Percentiles rank a stretch among this genome's conserved stretches.
Conservation (phyloP, 1,139 yeast species). For the Pichia sp. region DNA sequence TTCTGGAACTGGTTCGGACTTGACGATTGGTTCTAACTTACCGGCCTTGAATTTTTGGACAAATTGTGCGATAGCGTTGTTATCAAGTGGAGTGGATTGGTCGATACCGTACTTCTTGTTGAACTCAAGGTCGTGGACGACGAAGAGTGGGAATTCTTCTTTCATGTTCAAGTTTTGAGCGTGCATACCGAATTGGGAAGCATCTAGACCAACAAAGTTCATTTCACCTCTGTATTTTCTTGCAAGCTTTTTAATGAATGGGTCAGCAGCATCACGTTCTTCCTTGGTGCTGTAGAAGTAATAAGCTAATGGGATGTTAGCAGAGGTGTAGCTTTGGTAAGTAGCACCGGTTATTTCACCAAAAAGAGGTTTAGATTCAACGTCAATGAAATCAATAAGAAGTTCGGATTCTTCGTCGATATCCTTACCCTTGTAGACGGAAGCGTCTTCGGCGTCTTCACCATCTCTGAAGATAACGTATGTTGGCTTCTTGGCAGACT, state of each 20-base stretch:
- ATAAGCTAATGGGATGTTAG: conserved; percentile 79
- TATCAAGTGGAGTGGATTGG: conserved; percentile 33
- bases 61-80: conserved; percentile 49
- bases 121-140: conserved; percentile 64
- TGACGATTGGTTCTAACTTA: conserved; percentile 64
- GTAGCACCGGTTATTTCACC: conserved; percentile 88
- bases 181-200: conserved; percentile 76
- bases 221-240: conserved; percentile 73
- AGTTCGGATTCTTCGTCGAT: conserved; percentile 31
- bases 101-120: conserved; percentile 74
- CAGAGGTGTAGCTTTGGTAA: conserved; percentile 67
- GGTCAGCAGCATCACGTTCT: conserved; percentile 55
- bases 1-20: conserved; percentile 86
- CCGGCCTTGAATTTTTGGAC: conserved; percentile 63
- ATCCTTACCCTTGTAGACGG: conserved; percentile 38
- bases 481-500: conserved; percentile 39
- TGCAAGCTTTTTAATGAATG: conserved; percentile 58
- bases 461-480: conserved; percentile 46
- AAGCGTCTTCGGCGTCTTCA: conserved; percentile 38
- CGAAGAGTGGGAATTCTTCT: conserved; percentile 86
- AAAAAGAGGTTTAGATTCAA: conserved; percentile 77
- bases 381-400: conserved; percentile 53
- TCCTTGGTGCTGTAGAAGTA: conserved; percentile 72
- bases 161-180: conserved; percentile 85
- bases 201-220: conserved; percentile 87